Conservation (phyloP, 352 stramenopile genomes). For the Phytophthora pini region DNA sequence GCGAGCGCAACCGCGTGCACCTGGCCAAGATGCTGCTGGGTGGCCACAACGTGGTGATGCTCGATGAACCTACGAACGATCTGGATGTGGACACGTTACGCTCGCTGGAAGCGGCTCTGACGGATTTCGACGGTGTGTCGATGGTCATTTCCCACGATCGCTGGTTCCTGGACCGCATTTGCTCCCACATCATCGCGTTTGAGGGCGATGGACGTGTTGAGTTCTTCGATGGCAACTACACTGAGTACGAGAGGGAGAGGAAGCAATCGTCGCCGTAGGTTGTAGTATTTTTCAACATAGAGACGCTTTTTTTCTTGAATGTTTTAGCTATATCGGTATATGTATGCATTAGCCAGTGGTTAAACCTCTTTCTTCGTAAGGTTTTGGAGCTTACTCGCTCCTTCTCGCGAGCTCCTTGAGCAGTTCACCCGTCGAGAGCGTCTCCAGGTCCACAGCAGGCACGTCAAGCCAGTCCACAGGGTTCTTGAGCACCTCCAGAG, state of each 20-base stretch:
- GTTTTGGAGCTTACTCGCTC: constrained; percentile 42
- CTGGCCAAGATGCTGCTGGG: constrained; percentile 87
- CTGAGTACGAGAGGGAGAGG: constrained; percentile 84
- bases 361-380: background rate
- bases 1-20: constrained; percentile 87
- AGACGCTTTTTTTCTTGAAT: background rate
- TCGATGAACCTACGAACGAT: constrained; percentile 91
- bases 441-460: constrained; percentile 69
- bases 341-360: background rate
- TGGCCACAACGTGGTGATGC: constrained; percentile 88
- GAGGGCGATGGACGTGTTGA: constrained; percentile 71
- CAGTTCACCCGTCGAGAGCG: constrained; percentile 75
- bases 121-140: constrained; percentile 91
- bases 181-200: constrained; percentile 88
- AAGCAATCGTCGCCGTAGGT: constrained; percentile 27
- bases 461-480: constrained; percentile 95
- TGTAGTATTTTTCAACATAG: constrained; percentile 1
- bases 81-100: constrained; percentile 87
- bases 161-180: constrained; percentile 95
- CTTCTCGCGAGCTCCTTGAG: constrained; percentile 80
- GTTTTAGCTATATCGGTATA: constrained; percentile 4
- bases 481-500: constrained; percentile 94
- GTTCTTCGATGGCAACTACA: constrained; percentile 91
- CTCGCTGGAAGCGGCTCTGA: constrained; percentile 89
- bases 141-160: constrained; percentile 97